These are phyloP conservation scores for Dalechampia spathulata DNA, from an alignment of 441 rosid species.

Conservation along the genomic window DNA sequence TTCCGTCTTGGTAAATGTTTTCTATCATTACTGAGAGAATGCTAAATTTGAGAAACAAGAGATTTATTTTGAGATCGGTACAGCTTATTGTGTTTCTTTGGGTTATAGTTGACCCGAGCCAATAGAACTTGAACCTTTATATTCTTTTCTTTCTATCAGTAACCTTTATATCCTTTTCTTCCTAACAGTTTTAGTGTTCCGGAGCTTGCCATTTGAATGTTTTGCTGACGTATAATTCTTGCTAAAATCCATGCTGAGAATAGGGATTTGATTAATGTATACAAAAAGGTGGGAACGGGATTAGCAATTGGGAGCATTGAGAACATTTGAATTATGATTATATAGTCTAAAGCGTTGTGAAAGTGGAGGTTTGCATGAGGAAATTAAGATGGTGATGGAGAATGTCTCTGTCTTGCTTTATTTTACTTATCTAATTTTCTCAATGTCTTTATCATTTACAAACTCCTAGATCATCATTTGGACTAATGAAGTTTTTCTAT, in stretches of 20 bases:
- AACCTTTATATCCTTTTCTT: neutral
- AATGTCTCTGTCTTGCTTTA: neutral
- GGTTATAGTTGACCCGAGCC: no score
- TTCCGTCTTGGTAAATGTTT: conserved; percentile 70
- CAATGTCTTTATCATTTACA: no score
- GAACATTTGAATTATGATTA: no score
- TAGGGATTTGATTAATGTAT: no score
- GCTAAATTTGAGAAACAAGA: neutral
- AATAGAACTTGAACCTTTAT: neutral
- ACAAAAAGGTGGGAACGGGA: no score
- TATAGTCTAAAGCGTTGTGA: no score
- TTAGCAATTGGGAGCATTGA: no score
- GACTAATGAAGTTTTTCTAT: conserved; percentile 4
- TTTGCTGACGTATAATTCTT: neutral
- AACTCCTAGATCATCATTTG: neutral
- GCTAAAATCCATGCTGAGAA: no score
- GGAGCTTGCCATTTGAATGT: neutral
- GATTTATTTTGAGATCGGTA: neutral
- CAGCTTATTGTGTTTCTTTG: no score
- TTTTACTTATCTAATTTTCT: neutral
- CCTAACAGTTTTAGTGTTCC: neutral
- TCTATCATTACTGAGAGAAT: conserved; percentile 7
- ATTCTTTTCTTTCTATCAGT: neutral
- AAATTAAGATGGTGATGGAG: no score
- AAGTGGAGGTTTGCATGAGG: no score